Evolutionary conservation across 371 early-diverging fungal species (phyloP), one percentile per base, ranked within the genome.

Genomic region (Circinella umbellata): DNA sequence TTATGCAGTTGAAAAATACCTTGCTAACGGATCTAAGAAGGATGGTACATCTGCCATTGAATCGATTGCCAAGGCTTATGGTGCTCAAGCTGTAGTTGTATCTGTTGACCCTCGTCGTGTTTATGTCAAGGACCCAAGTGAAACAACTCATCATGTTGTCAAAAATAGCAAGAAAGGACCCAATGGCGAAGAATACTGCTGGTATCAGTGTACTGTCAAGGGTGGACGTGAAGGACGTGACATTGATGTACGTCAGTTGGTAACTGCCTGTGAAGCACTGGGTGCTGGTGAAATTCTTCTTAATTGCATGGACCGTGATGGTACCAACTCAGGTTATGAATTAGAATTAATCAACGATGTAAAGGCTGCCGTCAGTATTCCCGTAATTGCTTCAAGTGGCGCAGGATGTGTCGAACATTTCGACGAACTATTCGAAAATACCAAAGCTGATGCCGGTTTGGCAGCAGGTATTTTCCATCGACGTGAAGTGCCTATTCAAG

Each of bases 391-490:
- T 0, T 93, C 93, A 9, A 93, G 93, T 65, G 99, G 99, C 37
- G 99, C 99, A 3, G 99, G 99, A 9, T 76, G 77, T 36, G 86
- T 89, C 1, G 88, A 89, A 18, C 96, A 99, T 76, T 99, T 99
- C 79, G 77, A 83, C 5, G 91, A 96, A 66, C 95, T 93, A 48
- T 95, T 98, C 78, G 76, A 86, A 36, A 85, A 88, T 71, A 93
- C 94, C 0, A 82, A 85, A n/a, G 96, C 92, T 11, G 98, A 99
- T 63, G 98, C 99, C 34, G 98, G 95, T 0, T 80, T 99, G 60
- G 99, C 99, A 8, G 99, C 99, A 0, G 99, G 99, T 59, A 97
- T 99, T 67, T 99, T 99, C 86, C 99, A 99, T 76, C 88, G 99
- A 55, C 76, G 87, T 62, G 96, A 98, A 76, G 95, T 99, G 5